These are phyloP conservation scores for Hyphopichia khmerensis DNA, from an alignment of 1,139 yeast species.

Conservation along the genomic window DNA sequence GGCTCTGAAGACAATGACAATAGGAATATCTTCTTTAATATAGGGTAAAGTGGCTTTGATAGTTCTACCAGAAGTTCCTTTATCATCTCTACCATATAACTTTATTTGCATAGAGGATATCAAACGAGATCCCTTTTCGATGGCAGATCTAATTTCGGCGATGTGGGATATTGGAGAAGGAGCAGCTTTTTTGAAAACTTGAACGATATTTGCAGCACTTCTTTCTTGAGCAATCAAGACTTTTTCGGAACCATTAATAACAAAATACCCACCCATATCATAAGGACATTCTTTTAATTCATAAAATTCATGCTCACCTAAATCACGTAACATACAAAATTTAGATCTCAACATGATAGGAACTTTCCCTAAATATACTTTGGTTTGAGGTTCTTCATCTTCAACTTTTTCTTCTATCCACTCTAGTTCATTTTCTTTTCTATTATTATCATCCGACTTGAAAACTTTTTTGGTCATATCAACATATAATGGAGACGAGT, in stretches of 20 bases:
- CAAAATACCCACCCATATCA: slow-evolving; percentile 99
- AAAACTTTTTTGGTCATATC: slow-evolving; percentile 92
- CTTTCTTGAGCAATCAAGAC: slow-evolving; percentile 98
- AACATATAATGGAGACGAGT: slow-evolving; percentile 92
- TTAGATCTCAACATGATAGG: slow-evolving; percentile 98
- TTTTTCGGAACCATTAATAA: slow-evolving; percentile 96
- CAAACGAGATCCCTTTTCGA: slow-evolving; percentile 94
- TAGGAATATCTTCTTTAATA: slow-evolving; percentile 94
- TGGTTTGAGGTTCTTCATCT: slow-evolving; percentile 62
- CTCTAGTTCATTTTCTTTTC: slow-evolving; percentile 63
- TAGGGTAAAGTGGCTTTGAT: slow-evolving; percentile 95
- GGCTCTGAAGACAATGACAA: slow-evolving; percentile 95
- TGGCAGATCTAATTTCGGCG: slow-evolving; percentile 95
- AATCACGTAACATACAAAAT: slow-evolving; percentile 89
- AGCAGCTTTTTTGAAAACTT: slow-evolving; percentile 96
- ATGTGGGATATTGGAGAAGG: slow-evolving; percentile 95
- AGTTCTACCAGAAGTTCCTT: slow-evolving; percentile 72
- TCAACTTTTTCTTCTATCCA: slow-evolving; percentile 60
- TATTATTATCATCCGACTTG: slow-evolving; percentile 70
- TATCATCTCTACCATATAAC: slow-evolving; percentile 79
- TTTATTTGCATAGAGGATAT: slow-evolving; percentile 94
- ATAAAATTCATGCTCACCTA: slow-evolving; percentile 92
- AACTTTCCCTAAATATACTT: slow-evolving; percentile 92
- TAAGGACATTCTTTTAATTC: slow-evolving; percentile 97
- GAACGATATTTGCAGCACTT: slow-evolving; percentile 97